phyloP scores from a whole-genome alignment of 352 stramenopile species.

The Globisporangium mamillatum region DNA sequence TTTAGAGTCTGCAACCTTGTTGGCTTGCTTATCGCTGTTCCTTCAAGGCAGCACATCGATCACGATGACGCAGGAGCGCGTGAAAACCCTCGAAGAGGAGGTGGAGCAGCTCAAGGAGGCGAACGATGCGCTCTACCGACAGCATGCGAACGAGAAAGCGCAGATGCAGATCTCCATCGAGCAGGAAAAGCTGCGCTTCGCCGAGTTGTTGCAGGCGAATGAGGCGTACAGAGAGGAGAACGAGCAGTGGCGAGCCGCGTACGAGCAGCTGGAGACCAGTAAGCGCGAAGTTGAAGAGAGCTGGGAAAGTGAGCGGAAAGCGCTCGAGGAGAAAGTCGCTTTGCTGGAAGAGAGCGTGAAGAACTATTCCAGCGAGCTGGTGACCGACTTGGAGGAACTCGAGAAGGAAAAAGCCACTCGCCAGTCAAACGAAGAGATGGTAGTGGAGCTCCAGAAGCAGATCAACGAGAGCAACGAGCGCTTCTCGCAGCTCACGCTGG shows the following conservation, averaged over 20 bases:
- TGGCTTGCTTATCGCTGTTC: background rate
- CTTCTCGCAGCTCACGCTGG: constrained; percentile 46
- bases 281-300: constrained; percentile 50
- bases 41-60: background rate
- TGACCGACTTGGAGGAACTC: constrained; percentile 45
- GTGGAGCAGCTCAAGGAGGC: constrained; percentile 45
- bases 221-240: constrained; percentile 55
- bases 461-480: constrained; percentile 55
- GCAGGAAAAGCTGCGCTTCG: constrained; percentile 47
- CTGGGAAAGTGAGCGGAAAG: constrained; percentile 39
- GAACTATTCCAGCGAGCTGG: constrained; percentile 45
- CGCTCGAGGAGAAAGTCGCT: constrained; percentile 50
- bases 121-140: constrained; percentile 59
- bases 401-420: constrained; percentile 44
- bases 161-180: constrained; percentile 75
- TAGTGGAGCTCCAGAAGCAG: constrained; percentile 44
- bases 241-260: constrained; percentile 55
- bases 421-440: constrained; percentile 29
- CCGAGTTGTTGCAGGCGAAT: constrained; percentile 41
- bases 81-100: constrained; percentile 47
- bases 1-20: background rate
- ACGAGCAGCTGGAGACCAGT: constrained; percentile 46
- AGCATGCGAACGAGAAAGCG: constrained; percentile 72
- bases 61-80: constrained; percentile 28
- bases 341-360: constrained; percentile 52